These are phyloP conservation scores for Sambucus nigra DNA, from an alignment of 129 eudicot genomes.

Conservation along the genomic window DNA sequence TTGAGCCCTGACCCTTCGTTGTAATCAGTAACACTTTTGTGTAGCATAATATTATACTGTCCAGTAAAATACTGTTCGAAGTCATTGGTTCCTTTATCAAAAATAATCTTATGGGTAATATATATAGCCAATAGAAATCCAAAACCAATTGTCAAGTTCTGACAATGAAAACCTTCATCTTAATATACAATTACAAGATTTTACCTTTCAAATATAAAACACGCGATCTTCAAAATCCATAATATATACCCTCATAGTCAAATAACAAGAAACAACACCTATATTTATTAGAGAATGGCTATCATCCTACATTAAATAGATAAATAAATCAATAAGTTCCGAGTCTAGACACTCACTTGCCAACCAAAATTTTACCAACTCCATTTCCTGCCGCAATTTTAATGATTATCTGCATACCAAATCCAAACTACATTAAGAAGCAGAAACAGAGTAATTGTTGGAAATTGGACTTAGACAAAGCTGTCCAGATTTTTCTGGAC, in stretches of 20 bases:
- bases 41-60: too few relatives aligned
- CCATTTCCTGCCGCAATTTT: conserved; percentile 98
- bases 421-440: conserved; percentile 8
- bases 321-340: not conserved
- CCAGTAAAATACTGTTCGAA: too few relatives aligned
- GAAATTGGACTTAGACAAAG: too few relatives aligned
- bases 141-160: too few relatives aligned
- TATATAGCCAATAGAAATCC: too few relatives aligned
- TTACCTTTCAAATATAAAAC: not conserved
- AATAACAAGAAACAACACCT: not conserved
- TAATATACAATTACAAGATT: too few relatives aligned
- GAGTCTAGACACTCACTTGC: conserved; percentile 57
- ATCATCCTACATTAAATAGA: not conserved
- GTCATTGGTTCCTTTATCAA: too few relatives aligned
- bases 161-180: not conserved
- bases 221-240: not conserved
- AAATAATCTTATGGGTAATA: too few relatives aligned
- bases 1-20: too few relatives aligned
- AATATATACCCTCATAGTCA: not conserved
- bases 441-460: not conserved
- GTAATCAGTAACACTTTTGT: too few relatives aligned
- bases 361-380: conserved; percentile 87
- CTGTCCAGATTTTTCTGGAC: too few relatives aligned
- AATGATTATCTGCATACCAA: conserved; percentile 60
- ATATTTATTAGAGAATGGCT: not conserved